Evolutionary conservation across 805 yeast genomes (phyloP).

Genomic region (Wickerhamiella qilinensis): DNA sequence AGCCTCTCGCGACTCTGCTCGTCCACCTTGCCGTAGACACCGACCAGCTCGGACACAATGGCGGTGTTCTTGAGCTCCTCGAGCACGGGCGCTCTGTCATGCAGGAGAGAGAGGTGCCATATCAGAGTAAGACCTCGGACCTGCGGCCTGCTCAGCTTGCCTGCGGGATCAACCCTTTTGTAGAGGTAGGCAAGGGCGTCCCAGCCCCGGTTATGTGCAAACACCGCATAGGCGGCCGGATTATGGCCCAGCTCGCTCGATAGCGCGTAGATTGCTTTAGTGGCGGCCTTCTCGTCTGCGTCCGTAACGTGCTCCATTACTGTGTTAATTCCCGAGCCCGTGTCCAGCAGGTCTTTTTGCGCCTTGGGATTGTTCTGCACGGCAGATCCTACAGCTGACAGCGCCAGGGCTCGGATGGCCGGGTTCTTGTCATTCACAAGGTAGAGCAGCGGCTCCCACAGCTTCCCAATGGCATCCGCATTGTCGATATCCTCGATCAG

Average conservation of each 20-base stretch:
- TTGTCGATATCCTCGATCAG: conserved; percentile 84
- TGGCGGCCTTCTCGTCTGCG: conserved; percentile 23
- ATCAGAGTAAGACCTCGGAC: conserved; percentile 1
- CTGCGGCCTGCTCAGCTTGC: conserved; percentile 1
- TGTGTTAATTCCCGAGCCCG: conserved; percentile 18
- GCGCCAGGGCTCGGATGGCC: conserved; percentile 40
- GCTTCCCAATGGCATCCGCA: conserved; percentile 78
- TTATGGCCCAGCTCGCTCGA: conserved; percentile 61
- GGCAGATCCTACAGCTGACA: conserved; percentile 74
- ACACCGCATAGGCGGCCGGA: conserved; percentile 35
- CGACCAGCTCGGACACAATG: neutral
- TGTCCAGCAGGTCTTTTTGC: conserved; percentile 40
- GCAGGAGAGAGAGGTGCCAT: neutral
- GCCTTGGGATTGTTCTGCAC: conserved; percentile 76
- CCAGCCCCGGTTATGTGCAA: conserved; percentile 51
- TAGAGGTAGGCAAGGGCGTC: conserved; percentile 25
- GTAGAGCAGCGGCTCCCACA: conserved; percentile 64
- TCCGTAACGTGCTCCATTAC: conserved; percentile 18
- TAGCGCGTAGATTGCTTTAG: conserved; percentile 65
- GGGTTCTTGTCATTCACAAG: conserved; percentile 29
- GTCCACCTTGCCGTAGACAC: conserved; percentile 1
- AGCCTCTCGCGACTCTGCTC: neutral
- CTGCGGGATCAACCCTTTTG: neutral
- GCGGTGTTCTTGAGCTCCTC: neutral
- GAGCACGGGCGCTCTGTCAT: neutral